phyloP scores from a whole-genome alignment of 768 basidiomycete species.

The Hericium coralloides region DNA sequence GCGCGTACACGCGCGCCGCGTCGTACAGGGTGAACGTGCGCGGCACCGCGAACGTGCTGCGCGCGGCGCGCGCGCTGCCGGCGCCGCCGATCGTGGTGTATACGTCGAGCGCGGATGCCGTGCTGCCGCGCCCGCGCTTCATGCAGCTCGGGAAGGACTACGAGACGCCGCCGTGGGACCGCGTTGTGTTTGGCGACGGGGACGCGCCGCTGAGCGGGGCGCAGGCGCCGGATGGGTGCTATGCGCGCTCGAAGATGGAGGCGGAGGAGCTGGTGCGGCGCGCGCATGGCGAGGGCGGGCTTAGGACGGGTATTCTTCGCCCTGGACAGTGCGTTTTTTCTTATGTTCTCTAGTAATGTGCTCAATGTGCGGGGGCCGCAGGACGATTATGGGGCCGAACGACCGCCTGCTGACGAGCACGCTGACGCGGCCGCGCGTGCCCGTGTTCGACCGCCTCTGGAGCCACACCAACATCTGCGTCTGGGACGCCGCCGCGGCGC shows the following conservation, averaged over 20 bases:
- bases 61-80: conserved; percentile 25
- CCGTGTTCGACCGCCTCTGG: conserved; percentile 24
- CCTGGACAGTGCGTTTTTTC: conserved; percentile 22
- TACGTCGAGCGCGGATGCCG: conserved; percentile 39
- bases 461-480: conserved; percentile 24
- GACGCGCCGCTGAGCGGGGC: conserved; percentile 39
- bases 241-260: conserved; percentile 45
- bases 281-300: conserved; percentile 37
- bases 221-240: conserved; percentile 32
- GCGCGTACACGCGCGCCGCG: conserved; percentile 9
- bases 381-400: conserved; percentile 27
- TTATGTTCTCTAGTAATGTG: background rate
- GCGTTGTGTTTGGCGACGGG: conserved; percentile 30
- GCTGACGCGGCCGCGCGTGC: conserved; percentile 23
- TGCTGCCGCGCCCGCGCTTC: conserved; percentile 31
- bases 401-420: conserved; percentile 24
- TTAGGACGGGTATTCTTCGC: conserved; percentile 34
- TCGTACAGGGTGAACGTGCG: conserved; percentile 38
- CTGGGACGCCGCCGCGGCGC: conserved; percentile 29
- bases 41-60: conserved; percentile 36
- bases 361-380: conserved; percentile 5
- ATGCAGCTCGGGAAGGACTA: conserved; percentile 20
- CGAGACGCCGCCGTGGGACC: conserved; percentile 6
- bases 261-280: conserved; percentile 46
- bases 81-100: conserved; percentile 34